Conservation (phyloP, 805 yeast genomes). For the Pichia sporocuriosa region DNA sequence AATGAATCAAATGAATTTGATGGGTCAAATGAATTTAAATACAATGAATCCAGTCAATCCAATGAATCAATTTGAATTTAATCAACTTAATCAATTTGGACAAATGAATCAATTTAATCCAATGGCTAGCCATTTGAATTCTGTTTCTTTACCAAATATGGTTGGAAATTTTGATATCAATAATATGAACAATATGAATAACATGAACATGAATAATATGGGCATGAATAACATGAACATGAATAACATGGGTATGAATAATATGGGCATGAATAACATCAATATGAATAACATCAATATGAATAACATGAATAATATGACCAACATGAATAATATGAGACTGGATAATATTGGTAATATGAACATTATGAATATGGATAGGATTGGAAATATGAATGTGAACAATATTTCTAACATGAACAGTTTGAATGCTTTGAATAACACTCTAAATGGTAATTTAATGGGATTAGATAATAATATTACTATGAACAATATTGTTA, state of each 20-base stretch:
- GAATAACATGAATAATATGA: conserved; percentile 1
- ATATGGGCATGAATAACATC: conserved; percentile 2
- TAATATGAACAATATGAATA: neutral
- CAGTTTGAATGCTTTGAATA: neutral
- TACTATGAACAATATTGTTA: neutral
- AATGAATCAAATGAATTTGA: conserved; percentile 6
- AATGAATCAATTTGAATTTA: neutral
- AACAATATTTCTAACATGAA: conserved; percentile 6
- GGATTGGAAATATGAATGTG: neutral
- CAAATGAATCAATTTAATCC: neutral
- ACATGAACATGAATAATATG: neutral
- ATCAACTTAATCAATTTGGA: neutral
- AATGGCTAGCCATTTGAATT: neutral
- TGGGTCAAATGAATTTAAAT: neutral
- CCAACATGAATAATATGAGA: conserved; percentile 1
- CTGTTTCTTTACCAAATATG: neutral
- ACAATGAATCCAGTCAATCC: no score
- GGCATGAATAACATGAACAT: neutral
- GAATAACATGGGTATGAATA: conserved; percentile 1
- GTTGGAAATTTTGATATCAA: neutral
- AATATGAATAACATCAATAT: neutral
- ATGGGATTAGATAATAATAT: conserved; percentile 3
- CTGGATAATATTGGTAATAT: conserved; percentile 1
- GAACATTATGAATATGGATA: neutral
- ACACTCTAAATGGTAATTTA: neutral